Base-by-base conservation (phyloP, 805 yeast genomes). In the Hanseniaspora hatyaiensis region DNA sequence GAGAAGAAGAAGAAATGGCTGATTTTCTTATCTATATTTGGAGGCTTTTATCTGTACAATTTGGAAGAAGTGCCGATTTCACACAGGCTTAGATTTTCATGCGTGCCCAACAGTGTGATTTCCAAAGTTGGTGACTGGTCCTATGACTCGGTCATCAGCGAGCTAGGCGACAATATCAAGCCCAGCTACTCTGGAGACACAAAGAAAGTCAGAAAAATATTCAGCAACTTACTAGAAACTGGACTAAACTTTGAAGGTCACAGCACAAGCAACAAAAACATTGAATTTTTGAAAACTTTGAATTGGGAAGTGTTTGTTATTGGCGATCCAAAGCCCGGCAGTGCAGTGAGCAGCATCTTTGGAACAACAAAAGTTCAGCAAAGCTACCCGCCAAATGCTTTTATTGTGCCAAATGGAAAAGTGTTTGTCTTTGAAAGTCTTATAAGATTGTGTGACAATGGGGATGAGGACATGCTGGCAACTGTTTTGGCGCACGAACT, bases 341-440 rank as follows among this genome's bases (percentile, higher is more conserved):
- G 6, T 26, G 6, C 29, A 8, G 29, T 8, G 6, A 11, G 11
- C 11, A 11, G 29, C 11, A 8, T 26, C 11, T 26, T 26, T 8
- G n/a, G 20, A 3, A 4, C 15, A 2, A 23, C 15, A 26, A 22
- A 30, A n/a, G n/a, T 19, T 9, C n/a, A 9, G 30, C 18, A 36
- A 6, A 23, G 6, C 13, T 71, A 71, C n/a, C 88, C 94, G 13
- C 97, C 98, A 2, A 92, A 92, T 65, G 98, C 98, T 1, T 89
- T 92, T 65, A 95, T 92, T 16, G 68, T 92, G 30, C 97, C 97
- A 18, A 89, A 92, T 52, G 98, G 98, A 6, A 88, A 88, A 62
- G 95, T 92, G 36, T 92, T 92, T 64, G 87, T 92, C 16, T 85
- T 83, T 58, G 71, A 80, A 39, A 75, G 83, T 8, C 84, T 92